Percentiles rank a stretch among this genome's conserved stretches.
Conservation (phyloP, 2,329 filamentous ascomycete species). For the Trichoderma harzianum region DNA sequence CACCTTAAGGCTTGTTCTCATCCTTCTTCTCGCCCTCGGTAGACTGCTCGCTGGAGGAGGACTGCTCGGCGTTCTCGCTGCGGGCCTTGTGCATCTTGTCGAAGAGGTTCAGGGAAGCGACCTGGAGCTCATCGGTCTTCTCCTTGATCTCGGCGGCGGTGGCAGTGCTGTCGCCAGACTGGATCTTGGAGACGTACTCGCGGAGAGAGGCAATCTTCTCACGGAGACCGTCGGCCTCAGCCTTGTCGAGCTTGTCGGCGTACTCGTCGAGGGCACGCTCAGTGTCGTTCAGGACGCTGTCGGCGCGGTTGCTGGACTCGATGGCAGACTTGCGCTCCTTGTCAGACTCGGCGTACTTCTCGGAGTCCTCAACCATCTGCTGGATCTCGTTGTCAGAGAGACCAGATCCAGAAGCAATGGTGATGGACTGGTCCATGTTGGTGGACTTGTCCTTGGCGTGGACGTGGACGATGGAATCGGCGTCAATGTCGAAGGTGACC, state of each 20-base stretch:
- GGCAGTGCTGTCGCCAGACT: conserved; percentile 81
- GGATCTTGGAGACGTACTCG: conserved; percentile 90
- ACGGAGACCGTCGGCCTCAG: conserved; percentile 85
- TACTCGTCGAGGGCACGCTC: conserved; percentile 98
- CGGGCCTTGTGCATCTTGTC: conserved; percentile 99
- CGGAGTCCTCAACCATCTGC: conserved; percentile 95
- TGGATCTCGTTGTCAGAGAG: conserved; percentile 93
- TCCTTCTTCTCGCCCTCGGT: conserved; percentile 74
- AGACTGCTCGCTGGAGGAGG: conserved; percentile 39
- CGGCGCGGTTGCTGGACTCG: conserved; percentile 94
- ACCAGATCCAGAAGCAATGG: conserved; percentile 95
- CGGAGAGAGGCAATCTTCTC: conserved; percentile 88
- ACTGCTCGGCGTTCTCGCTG: conserved; percentile 51
- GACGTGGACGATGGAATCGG: conserved; percentile 96
- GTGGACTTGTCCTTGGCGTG: conserved; percentile 99
- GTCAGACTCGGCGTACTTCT: conserved; percentile 91
- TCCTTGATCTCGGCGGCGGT: conserved; percentile 94
- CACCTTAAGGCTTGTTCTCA: conserved; percentile 62
- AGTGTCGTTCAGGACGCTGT: conserved; percentile 94
- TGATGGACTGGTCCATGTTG: conserved; percentile 99
- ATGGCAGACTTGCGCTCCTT: conserved; percentile 97
- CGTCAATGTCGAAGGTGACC: conserved; percentile 98
- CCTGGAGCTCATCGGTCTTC: conserved; percentile 98
- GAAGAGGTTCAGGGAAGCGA: conserved; percentile 91
- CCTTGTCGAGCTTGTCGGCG: conserved; percentile 93